A percentile compares a stretch with the other conserved stretches of the same genome.
phyloP scores from a whole-genome alignment of 805 yeast genomes.

The Metschnikowia kunwiensis region DNA sequence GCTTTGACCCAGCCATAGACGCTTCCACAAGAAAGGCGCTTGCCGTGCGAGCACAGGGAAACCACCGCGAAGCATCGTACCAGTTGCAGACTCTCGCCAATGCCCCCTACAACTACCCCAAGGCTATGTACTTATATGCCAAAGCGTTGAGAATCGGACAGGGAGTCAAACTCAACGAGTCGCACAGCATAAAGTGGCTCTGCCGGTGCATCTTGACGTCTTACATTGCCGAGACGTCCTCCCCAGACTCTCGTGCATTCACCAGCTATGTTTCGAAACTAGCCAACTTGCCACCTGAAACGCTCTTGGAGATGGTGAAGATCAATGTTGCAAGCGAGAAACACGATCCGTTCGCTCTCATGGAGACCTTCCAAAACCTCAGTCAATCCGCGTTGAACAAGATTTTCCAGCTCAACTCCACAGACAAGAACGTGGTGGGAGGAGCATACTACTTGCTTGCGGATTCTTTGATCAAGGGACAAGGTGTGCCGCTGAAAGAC shows the following conservation, averaged over 20 bases:
- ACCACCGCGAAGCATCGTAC: conserved; percentile 64
- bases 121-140: conserved; percentile 68
- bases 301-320: conserved; percentile 25
- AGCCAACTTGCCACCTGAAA: conserved; percentile 27
- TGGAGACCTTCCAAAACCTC: conserved; percentile 24
- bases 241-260: conserved; percentile 9
- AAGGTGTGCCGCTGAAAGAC: conserved; percentile 49
- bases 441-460: conserved; percentile 59
- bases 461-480: conserved; percentile 53
- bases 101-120: conserved; percentile 50
- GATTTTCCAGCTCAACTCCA: conserved; percentile 28
- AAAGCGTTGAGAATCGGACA: conserved; percentile 65
- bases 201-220: conserved; percentile 41
- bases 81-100: conserved; percentile 64
- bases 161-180: conserved; percentile 58
- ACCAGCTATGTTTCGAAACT: conserved; percentile 25
- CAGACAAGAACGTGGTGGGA: conserved; percentile 41
- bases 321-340: conserved; percentile 23
- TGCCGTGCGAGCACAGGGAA: conserved; percentile 53
- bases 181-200: conserved; percentile 58
- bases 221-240: conserved; percentile 12
- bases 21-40: conserved; percentile 44
- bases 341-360: conserved; percentile 27
- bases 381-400: conserved; percentile 26
- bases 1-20: conserved; percentile 27